Conservation (phyloP, 1,284 basidiomycete genomes). For the Tylopilus microsporus region DNA sequence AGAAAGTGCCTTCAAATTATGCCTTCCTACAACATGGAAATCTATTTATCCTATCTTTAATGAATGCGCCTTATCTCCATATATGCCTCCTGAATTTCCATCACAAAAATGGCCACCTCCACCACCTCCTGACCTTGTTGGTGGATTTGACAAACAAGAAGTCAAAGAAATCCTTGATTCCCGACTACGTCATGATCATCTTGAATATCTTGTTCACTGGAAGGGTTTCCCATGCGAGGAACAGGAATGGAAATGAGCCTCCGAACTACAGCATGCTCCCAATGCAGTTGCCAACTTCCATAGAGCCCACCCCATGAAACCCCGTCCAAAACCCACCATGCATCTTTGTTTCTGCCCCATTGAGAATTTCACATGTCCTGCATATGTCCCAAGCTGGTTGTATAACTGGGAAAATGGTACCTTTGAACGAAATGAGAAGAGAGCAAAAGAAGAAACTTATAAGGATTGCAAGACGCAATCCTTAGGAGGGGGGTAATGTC, state of each 20-base stretch:
- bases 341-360: not conserved
- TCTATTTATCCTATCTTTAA: constrained; percentile 10
- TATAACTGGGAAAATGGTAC: not conserved
- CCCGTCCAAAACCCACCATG: not conserved
- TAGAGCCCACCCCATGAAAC: not conserved
- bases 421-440: not conserved
- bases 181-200: accelerated
- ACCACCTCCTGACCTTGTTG: not conserved
- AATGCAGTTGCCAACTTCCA: not conserved
- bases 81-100: not conserved
- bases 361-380: not conserved
- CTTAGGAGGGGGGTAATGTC: no score
- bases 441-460: no score
- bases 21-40: constrained; percentile 5
- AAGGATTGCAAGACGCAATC: no score
- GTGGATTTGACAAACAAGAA: not conserved
- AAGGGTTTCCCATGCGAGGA: constrained; percentile 6
- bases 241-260: not conserved
- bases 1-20: constrained; percentile 9
- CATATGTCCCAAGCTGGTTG: not conserved
- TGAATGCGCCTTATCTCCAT: constrained; percentile 5
- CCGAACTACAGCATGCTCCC: not conserved
- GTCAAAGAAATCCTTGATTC: constrained; percentile 2
- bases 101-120: not conserved
- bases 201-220: not conserved